Evolutionary conservation across 306 rosid species (phyloP), one percentile per base, ranked within the genome.

Genomic region (Oemleria cerasiformis): DNA sequence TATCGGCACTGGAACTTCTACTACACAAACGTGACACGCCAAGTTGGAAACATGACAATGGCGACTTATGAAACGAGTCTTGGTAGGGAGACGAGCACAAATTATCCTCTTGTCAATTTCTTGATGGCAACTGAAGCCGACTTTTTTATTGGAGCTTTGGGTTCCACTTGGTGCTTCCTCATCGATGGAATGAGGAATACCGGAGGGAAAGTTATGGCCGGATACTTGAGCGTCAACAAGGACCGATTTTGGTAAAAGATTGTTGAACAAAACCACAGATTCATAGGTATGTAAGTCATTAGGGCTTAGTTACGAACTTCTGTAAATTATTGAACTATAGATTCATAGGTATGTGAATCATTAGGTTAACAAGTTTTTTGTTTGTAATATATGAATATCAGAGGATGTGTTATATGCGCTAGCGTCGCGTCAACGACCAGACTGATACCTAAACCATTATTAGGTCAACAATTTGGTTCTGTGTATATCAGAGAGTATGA

Each of bases 161-260:
- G 99, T 41, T 94, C 99, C 15, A 84, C 95, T 17, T 94, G 99
- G 99, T 94, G 92, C 47, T 91, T 63, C 47, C 96, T 94, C 9
- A 87, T 89, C 56, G 99, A 94, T 78, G 99, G 97, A 68, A 94
- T 94, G 99, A 91, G 97, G 79, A 94, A 87, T 44, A 91, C 99
- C 0, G 99, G 95, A 10, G 99, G 99, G 1, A 91, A 89, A 82
- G 97, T 89, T 10, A 94, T 89, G 96, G 84, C 99, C 61, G 99
- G 96, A 41, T 94, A 83, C 80, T 86, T 91, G 74, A 94, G 97
- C 58, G 98, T 94, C 25, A 94, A 94, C 88, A 89, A 88, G 83
- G 96, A 94, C 70, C 75, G 99, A 48, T 94, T 91, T 80, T 91
- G 98, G 97, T 91, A 82, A 81, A 60, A 61, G 20, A 16, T 53